These are phyloP conservation scores for Suillus fuscotomentosus DNA, from an alignment of 768 basidiomycete species.

Conservation along the genomic window DNA sequence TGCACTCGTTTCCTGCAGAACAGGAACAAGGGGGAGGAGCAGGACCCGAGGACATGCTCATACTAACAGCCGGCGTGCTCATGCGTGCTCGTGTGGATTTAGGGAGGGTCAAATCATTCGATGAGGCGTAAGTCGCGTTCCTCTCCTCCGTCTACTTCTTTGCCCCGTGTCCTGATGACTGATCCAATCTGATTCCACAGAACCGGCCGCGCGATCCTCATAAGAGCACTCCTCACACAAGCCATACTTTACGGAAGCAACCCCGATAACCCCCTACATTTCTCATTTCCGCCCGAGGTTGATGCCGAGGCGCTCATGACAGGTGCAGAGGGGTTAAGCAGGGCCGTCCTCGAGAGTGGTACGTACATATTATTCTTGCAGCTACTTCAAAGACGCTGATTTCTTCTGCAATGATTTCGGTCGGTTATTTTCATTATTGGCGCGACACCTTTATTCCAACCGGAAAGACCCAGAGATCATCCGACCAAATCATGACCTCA, in stretches of 20 bases:
- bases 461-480: constrained; percentile 63
- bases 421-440: background rate
- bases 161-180: background rate
- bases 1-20: constrained; percentile 14
- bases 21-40: constrained; percentile 8
- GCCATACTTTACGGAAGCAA: constrained; percentile 77
- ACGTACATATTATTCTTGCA: constrained; percentile 7
- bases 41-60: constrained; percentile 15
- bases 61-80: constrained; percentile 66
- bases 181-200: constrained; percentile 29
- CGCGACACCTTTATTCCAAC: background rate
- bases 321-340: constrained; percentile 74
- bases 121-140: constrained; percentile 52
- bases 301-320: constrained; percentile 79
- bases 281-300: constrained; percentile 77
- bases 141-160: background rate
- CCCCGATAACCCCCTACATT: constrained; percentile 75
- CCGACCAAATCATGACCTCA: constrained; percentile 74
- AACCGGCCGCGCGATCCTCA: constrained; percentile 61
- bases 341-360: constrained; percentile 74
- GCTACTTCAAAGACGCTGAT: background rate
- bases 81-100: constrained; percentile 63
- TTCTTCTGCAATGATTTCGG: background rate
- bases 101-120: constrained; percentile 59
- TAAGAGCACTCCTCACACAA: constrained; percentile 81